phyloP scores from a whole-genome alignment of 2,329 filamentous ascomycete species.

The Arthrinium puccinioides region DNA sequence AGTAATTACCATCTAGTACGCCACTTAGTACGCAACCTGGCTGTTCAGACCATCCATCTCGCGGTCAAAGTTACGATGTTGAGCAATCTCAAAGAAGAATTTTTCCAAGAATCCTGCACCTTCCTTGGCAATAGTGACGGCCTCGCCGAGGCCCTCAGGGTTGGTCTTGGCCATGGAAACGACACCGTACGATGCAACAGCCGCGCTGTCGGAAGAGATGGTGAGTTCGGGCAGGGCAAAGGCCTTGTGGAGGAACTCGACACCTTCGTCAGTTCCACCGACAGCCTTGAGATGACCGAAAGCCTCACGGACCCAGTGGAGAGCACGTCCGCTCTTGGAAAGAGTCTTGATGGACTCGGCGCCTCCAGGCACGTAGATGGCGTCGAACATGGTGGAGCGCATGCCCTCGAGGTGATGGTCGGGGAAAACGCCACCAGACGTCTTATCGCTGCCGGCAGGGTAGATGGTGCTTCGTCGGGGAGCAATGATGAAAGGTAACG shows the following conservation, averaged over 20 bases:
- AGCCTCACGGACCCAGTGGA: slow-evolving; percentile 72
- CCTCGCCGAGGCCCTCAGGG: slow-evolving; percentile 53
- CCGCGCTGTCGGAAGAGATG: slow-evolving; percentile 36
- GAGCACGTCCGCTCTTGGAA: slow-evolving; percentile 60
- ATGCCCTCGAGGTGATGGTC: slow-evolving; percentile 76
- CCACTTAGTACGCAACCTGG: slow-evolving; percentile 61
- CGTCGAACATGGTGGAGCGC: slow-evolving; percentile 76
- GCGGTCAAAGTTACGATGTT: slow-evolving; percentile 67
- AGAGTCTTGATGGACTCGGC: slow-evolving; percentile 55
- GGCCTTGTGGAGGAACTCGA: slow-evolving; percentile 50
- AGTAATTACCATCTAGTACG: background rate
- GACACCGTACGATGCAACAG: slow-evolving; percentile 68
- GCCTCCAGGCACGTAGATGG: slow-evolving; percentile 70
- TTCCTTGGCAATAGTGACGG: slow-evolving; percentile 56
- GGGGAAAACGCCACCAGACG: slow-evolving; percentile 48
- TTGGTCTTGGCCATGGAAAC: slow-evolving; percentile 54
- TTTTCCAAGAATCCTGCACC: slow-evolving; percentile 63
- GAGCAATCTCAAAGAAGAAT: slow-evolving; percentile 62
- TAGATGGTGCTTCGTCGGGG: slow-evolving; percentile 59
- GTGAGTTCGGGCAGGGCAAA: slow-evolving; percentile 34
- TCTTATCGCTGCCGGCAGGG: slow-evolving; percentile 49
- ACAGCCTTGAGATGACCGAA: slow-evolving; percentile 79
- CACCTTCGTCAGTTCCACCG: slow-evolving; percentile 66
- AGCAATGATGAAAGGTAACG: slow-evolving; percentile 67
- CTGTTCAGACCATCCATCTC: slow-evolving; percentile 63